Evolutionary conservation across 1,284 basidiomycete species (phyloP).

Genomic region (Leccinum griseonigrum): DNA sequence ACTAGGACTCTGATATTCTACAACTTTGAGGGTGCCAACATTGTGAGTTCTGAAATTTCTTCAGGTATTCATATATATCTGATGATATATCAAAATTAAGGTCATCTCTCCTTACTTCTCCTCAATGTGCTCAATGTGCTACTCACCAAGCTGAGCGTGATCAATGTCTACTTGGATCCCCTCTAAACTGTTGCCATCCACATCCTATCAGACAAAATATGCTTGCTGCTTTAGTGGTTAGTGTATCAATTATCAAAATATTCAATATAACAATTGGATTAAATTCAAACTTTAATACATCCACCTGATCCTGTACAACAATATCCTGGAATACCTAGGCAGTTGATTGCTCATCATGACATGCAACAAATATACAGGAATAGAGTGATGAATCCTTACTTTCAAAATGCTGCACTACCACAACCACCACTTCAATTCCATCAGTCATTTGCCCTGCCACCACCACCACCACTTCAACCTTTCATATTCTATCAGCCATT

Average conservation of each 20-base stretch:
- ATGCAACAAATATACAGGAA: background rate
- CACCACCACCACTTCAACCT: too few species aligned
- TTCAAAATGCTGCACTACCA: too few species aligned
- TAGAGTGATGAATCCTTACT: background rate
- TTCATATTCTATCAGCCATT: too few species aligned
- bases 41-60: background rate
- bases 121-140: background rate
- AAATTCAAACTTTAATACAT: background rate
- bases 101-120: background rate
- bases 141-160: background rate
- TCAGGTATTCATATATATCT: too few species aligned
- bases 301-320: conserved; percentile 2
- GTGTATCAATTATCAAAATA: background rate
- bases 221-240: background rate
- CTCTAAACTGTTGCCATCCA: background rate
- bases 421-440: too few species aligned
- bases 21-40: background rate
- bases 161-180: conserved; percentile 3
- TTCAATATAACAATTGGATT: background rate
- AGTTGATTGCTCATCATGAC: background rate
- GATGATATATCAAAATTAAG: too few species aligned
- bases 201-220: background rate
- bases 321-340: conserved; percentile 2
- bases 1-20: background rate
- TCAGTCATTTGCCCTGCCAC: too few species aligned